Percentiles rank a stretch among this genome's conserved stretches.
phyloP scores from a whole-genome alignment of 306 rosid genomes.

The Prunus mira region DNA sequence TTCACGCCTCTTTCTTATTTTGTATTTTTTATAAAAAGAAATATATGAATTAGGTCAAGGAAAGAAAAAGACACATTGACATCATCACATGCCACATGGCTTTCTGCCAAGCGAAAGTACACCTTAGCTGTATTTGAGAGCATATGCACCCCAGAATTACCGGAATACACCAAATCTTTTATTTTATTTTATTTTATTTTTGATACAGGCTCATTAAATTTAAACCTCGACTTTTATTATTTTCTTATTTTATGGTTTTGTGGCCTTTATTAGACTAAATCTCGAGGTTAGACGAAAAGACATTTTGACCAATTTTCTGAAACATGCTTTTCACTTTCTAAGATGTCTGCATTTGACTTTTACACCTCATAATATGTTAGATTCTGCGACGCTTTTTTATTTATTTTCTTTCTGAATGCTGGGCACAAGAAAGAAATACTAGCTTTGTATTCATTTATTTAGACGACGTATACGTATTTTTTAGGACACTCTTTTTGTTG shows the following conservation, averaged over 20 bases:
- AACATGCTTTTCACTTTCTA: background rate
- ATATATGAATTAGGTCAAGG: background rate
- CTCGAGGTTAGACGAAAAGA: background rate
- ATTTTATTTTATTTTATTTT: background rate
- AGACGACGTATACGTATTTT: background rate
- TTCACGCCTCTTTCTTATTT: background rate
- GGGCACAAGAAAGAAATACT: too few species aligned
- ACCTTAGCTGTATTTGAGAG: background rate
- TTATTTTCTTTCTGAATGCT: too few species aligned
- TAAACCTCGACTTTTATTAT: background rate
- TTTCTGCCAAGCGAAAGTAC: background rate
- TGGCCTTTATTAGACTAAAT: background rate
- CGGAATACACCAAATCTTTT: background rate
- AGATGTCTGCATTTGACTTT: background rate
- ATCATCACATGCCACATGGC: background rate
- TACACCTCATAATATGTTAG: too few species aligned
- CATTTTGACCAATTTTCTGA: background rate
- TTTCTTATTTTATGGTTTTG: background rate
- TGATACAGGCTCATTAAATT: background rate
- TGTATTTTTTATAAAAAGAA: too few species aligned
- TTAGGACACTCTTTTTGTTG: background rate
- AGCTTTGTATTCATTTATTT: too few species aligned
- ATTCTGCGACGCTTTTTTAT: too few species aligned
- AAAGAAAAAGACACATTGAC: background rate
- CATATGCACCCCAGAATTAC: background rate